Evolutionary conservation across 371 early-diverging fungal genomes (phyloP).

Genomic region (Mortierella sp.): DNA sequence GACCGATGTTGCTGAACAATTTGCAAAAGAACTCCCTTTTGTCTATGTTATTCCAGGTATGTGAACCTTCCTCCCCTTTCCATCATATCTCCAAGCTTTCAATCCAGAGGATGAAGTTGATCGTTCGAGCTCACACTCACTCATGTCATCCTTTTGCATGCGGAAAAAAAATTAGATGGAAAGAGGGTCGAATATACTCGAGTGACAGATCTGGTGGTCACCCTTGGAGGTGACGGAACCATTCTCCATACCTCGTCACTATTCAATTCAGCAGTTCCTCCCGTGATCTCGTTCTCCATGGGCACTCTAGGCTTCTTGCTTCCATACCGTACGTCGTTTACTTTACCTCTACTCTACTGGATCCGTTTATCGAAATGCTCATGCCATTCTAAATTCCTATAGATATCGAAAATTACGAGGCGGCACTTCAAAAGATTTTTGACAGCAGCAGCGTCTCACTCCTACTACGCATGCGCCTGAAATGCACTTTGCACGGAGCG

Average conservation of each 20-base stretch:
- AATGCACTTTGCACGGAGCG: constrained; percentile 69
- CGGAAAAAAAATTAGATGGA: constrained; percentile 18
- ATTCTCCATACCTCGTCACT: constrained; percentile 89
- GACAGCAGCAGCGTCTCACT: constrained; percentile 65
- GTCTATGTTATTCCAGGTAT: constrained; percentile 68
- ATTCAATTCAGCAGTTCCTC: constrained; percentile 85
- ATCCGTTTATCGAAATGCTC: neutral
- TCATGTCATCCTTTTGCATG: neutral
- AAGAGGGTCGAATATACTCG: constrained; percentile 63
- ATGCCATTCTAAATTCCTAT: constrained; percentile 55
- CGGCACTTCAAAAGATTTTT: constrained; percentile 70
- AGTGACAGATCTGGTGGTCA: constrained; percentile 87
- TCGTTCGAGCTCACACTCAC: neutral
- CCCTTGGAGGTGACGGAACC: constrained; percentile 97
- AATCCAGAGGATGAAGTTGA: neutral
- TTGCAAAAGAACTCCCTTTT: constrained; percentile 63
- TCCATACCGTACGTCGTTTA: constrained; percentile 71
- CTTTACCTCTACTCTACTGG: neutral
- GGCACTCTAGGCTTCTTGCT: constrained; percentile 94
- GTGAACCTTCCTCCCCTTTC: too few relatives aligned
- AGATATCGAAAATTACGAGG: constrained; percentile 71
- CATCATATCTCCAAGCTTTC: neutral
- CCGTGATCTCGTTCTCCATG: constrained; percentile 91
- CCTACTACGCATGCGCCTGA: constrained; percentile 80
- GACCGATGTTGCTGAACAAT: constrained; percentile 66